These are phyloP conservation scores for Sporothrix luriei DNA, from an alignment of 2,329 filamentous ascomycete genomes.

Conservation along the genomic window DNA sequence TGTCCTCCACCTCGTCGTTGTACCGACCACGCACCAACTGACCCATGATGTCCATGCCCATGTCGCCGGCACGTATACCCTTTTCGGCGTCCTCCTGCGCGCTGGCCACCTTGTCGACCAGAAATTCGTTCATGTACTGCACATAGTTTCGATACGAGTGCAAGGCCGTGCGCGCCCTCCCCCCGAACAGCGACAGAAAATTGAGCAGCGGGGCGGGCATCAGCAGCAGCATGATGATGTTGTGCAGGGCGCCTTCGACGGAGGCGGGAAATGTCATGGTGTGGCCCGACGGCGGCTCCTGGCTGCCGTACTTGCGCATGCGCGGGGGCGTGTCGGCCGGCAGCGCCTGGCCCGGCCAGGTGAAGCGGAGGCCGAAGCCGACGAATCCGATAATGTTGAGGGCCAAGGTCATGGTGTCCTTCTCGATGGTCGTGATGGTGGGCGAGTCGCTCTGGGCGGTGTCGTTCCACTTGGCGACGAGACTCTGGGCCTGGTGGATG, in stretches of 20 bases:
- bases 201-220: slow-evolving; percentile 60
- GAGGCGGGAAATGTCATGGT: slow-evolving; percentile 67
- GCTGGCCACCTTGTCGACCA: slow-evolving; percentile 60
- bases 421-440: slow-evolving; percentile 60
- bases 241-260: slow-evolving; percentile 62
- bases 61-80: slow-evolving; percentile 52
- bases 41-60: slow-evolving; percentile 55
- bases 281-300: slow-evolving; percentile 55
- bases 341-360: slow-evolving; percentile 64
- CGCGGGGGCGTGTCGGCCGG: slow-evolving; percentile 49
- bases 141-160: slow-evolving; percentile 64
- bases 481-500: slow-evolving; percentile 62
- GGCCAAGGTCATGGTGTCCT: slow-evolving; percentile 66
- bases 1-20: slow-evolving; percentile 39
- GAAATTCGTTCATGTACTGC: slow-evolving; percentile 70
- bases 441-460: slow-evolving; percentile 40
- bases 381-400: slow-evolving; percentile 65
- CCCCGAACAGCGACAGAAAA: slow-evolving; percentile 52
- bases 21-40: slow-evolving; percentile 53
- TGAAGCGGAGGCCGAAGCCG: slow-evolving; percentile 66
- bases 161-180: slow-evolving; percentile 54
- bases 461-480: slow-evolving; percentile 60
- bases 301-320: slow-evolving; percentile 53
- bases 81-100: slow-evolving; percentile 37
- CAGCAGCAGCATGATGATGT: slow-evolving; percentile 64